Evolutionary conservation across 305 asterid species (phyloP).

Genomic region (Stenogyne calaminthoides): DNA sequence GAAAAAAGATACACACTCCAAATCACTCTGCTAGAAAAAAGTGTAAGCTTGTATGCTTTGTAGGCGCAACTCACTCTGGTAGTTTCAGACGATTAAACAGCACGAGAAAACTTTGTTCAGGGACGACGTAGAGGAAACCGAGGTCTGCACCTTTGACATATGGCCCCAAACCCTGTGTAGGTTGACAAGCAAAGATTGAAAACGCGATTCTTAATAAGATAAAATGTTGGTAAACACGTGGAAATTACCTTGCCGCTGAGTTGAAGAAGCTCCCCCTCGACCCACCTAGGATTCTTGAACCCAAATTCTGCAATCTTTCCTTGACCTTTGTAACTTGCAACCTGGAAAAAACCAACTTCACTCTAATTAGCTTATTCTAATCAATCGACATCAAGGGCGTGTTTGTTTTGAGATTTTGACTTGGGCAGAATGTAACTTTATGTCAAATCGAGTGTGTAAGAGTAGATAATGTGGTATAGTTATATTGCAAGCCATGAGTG

Average conservation of each 20-base stretch:
- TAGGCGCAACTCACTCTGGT: slow-evolving; percentile 55
- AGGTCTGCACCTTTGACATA: slow-evolving; percentile 92
- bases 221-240: neutral
- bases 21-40: neutral
- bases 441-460: too few relatives aligned
- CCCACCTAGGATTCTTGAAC: slow-evolving; percentile 86
- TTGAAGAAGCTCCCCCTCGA: slow-evolving; percentile 92
- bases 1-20: neutral
- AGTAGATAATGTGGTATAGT: too few relatives aligned
- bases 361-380: slow-evolving; percentile 11
- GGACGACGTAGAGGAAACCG: slow-evolving; percentile 85
- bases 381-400: too few relatives aligned
- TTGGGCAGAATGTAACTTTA: too few relatives aligned
- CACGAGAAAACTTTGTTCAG: slow-evolving; percentile 92
- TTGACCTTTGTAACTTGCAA: slow-evolving; percentile 87
- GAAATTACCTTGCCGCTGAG: slow-evolving; percentile 80
- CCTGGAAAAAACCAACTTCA: slow-evolving; percentile 42
- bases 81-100: slow-evolving; percentile 85
- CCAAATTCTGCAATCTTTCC: slow-evolving; percentile 93
- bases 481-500: neutral
- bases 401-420: too few relatives aligned
- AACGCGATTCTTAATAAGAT: slow-evolving; percentile 6
- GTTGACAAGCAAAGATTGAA: slow-evolving; percentile 7
- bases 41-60: neutral
- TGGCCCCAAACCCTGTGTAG: slow-evolving; percentile 75